Evolutionary conservation across 495 filamentous ascomycete genomes (phyloP), one percentile per base, ranked within the genome.

Genomic region (Tuber indicum): DNA sequence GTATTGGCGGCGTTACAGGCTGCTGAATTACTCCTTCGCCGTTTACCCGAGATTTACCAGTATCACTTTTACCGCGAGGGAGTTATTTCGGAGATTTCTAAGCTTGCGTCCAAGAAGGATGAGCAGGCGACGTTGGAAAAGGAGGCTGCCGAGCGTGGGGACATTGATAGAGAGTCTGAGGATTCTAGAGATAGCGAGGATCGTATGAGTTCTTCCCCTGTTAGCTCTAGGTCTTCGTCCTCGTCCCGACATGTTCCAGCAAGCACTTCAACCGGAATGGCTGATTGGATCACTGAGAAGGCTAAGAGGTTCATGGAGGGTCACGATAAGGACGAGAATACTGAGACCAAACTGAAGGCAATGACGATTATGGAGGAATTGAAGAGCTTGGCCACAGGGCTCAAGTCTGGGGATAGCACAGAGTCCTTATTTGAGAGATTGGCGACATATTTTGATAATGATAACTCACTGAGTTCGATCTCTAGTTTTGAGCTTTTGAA

Each of bases 31-130:
- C 86, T 99, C 3, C 88, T 98, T 81, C 90, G 91, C 77, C 91
- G 96, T 23, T 85, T 98, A 17, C 92, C 93, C 71, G 86, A 90
- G 43, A 92, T 98, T 47, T 99, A 99, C 83, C 92, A 92, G 58
- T 93, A 97, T 82, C 96, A 98, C 79, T 97, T 99, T 81, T 96
- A 99, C 83, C 92, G 96, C 8, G 96, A 99, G 85, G 96, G 96
- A 58, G 96, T 99, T 32, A 94, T 99, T 80, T 88, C 92, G 0
- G 96, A 98, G 84, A 94, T 98, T 72, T 84, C 88, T 62, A 96
- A 96, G 83, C 86, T 98, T 42, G 89, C 93, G 17, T 49, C 78
- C 21, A 84, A 82, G 74, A 79, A 77, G 39, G 74, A 78, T 36
- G 78, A 81, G 39, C 71, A 73, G 41, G 58, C 47, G 39, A 84